Evolutionary conservation across 2,329 filamentous ascomycete genomes (phyloP).

Genomic region (Aspergillus floridensis): DNA sequence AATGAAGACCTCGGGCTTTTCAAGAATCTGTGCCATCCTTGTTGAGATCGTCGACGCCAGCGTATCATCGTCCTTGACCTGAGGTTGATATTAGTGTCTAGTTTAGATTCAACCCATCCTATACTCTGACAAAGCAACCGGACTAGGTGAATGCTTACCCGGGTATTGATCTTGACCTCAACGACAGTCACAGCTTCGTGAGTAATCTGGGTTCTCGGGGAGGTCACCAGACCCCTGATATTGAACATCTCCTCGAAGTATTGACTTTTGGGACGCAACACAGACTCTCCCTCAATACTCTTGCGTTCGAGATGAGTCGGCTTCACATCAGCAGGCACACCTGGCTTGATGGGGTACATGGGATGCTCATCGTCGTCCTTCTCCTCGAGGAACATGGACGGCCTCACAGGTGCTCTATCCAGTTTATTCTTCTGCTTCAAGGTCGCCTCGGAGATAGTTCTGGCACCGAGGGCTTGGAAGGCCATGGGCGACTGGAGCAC

Average conservation of each 20-base stretch:
- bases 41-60: conserved; percentile 72
- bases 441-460: conserved; percentile 17
- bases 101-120: too few species aligned
- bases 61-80: conserved; percentile 70
- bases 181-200: conserved; percentile 60
- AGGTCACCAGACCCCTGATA: conserved; percentile 34
- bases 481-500: conserved; percentile 21
- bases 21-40: conserved; percentile 71
- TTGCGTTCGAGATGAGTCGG: conserved; percentile 14
- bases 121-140: not conserved
- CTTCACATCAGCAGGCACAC: conserved; percentile 16
- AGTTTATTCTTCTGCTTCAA: conserved; percentile 19
- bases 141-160: conserved; percentile 42
- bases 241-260: conserved; percentile 44
- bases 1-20: conserved; percentile 69
- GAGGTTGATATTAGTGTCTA: conserved; percentile 17
- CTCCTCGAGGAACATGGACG: conserved; percentile 27
- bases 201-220: conserved; percentile 48
- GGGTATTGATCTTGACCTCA: conserved; percentile 64
- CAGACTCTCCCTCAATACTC: conserved; percentile 20
- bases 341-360: conserved; percentile 11
- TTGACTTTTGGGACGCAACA: conserved; percentile 34
- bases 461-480: conserved; percentile 17
- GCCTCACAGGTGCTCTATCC: conserved; percentile 16
- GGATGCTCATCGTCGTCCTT: conserved; percentile 26